Base-by-base conservation (phyloP, 768 basidiomycete species). In the Pleurotus pulmonarius region DNA sequence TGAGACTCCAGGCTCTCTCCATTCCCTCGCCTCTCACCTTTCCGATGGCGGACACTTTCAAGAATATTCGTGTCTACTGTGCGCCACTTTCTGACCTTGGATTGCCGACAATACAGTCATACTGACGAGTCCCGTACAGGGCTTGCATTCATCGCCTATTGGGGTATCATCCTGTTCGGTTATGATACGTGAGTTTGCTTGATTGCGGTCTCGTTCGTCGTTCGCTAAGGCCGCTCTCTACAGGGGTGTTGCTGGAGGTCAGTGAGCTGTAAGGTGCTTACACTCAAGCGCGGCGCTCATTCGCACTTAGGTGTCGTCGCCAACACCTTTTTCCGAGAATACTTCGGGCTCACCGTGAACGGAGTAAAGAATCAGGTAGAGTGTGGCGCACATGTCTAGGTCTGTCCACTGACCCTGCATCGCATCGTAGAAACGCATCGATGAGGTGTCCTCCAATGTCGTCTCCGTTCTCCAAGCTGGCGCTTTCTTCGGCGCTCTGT, bases 381-480 rank as follows among this genome's bases (percentile, higher is more conserved):
- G 29, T 24, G 51, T 40, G 15, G 16, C 16, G 13, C 22, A 16
- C 22, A 16, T 18, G 13, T 22, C 16, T 43, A 20, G 41, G 20
- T 52, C 22, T 40, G 20, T 52, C 15, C 29, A 5, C n/a, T 18
- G 38, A 12, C 5, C 24, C 12, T 40, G 38, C 18, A 11, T 29
- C n/a, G 22, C n/a, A 20, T 18, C 51, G 29, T 13, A 52, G 51
- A 52, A 52, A 52, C 51, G 51, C 11, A 40, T 40, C 13, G 51
- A 87, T 55, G 73, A 76, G 3, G 74, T 93, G n/a, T 87, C 86
- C 0, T 87, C 88, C 43, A 92, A 90, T 60, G 86, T 95, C 40
- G 93, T 94, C 13, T 90, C 92, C 3, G 89, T 94, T 4, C 78
- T 94, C 9, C 92, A 94, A 67, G 90, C 85, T 3, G 91, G 91